Percentiles rank a stretch among this genome's conserved stretches.
These are phyloP conservation scores for Plantago major DNA, from an alignment of 257 asterid genomes.

Conservation along the genomic window DNA sequence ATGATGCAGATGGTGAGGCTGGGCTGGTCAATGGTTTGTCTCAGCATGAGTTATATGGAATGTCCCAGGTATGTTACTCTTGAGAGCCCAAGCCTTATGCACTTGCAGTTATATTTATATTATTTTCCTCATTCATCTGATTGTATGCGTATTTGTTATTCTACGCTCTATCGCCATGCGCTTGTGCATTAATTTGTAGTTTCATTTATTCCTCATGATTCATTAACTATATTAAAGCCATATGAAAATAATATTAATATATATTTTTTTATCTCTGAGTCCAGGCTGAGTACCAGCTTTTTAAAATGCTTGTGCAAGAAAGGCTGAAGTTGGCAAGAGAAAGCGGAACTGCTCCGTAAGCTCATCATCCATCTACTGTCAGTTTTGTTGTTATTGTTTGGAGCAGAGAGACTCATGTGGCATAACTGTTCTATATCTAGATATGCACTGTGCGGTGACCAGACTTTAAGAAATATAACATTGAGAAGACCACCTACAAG, in stretches of 20 bases:
- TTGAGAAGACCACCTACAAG: constrained; percentile 75
- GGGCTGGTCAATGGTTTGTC: constrained; percentile 31
- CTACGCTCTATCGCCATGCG: neutral
- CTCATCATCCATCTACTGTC: neutral
- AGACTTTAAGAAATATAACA: constrained; percentile 74
- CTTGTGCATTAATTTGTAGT: constrained; percentile 11
- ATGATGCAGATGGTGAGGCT: constrained; percentile 35
- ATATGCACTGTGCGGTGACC: constrained; percentile 94
- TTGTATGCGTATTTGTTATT: constrained; percentile 4
- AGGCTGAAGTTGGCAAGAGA: constrained; percentile 81
- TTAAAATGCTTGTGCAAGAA: constrained; percentile 71
- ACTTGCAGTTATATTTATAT: neutral
- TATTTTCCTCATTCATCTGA: constrained; percentile 1
- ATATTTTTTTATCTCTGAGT: constrained; percentile 15
- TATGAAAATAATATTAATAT: constrained; percentile 20
- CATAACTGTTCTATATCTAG: constrained; percentile 34
- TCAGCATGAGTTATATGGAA: constrained; percentile 36
- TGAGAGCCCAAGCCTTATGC: constrained; percentile 9
- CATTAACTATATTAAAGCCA: constrained; percentile 6
- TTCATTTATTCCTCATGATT: constrained; percentile 13
- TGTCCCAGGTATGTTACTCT: constrained; percentile 51
- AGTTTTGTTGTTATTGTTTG: constrained; percentile 7
- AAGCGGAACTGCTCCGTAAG: constrained; percentile 88
- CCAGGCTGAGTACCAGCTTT: constrained; percentile 70
- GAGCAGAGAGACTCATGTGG: neutral